Conservation (phyloP, 2,329 filamentous ascomycete species). For the Microdochium bolleyi region DNA sequence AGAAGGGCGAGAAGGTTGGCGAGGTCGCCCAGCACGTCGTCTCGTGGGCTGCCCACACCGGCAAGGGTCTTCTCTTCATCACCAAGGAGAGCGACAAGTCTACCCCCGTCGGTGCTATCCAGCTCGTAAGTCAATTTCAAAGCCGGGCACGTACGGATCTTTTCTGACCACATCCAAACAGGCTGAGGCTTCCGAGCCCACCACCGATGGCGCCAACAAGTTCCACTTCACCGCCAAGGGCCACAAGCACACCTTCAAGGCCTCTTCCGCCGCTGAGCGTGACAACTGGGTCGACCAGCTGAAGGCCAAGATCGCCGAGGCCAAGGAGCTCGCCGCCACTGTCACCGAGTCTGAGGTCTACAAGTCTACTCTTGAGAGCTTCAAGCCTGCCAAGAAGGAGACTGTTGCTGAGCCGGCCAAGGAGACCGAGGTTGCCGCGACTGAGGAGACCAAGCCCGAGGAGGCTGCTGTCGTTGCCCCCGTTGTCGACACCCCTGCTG, state of each 20-base stretch:
- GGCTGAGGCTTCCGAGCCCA: conserved; percentile 60
- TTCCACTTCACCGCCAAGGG: conserved; percentile 80
- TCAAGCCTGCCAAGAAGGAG: conserved; percentile 44
- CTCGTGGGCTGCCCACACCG: conserved; percentile 88
- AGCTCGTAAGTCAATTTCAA: conserved; percentile 55
- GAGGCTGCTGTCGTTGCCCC: conserved; percentile 3
- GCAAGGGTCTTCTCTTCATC: conserved; percentile 91
- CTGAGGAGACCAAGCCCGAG: conserved; percentile 15
- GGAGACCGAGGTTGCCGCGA: conserved; percentile 23
- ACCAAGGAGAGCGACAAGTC: conserved; percentile 81
- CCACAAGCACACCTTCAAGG: conserved; percentile 94
- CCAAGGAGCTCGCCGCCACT: conserved; percentile 68
- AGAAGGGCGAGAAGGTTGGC: conserved; percentile 81
- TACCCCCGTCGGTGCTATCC: conserved; percentile 72
- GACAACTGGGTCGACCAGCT: conserved; percentile 87
- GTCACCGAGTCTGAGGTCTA: conserved; percentile 77
- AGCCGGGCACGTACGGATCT: conserved; percentile 3
- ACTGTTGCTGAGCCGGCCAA: conserved; percentile 31
- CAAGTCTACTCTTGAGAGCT: conserved; percentile 74
- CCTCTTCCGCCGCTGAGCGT: conserved; percentile 63
- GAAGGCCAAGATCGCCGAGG: conserved; percentile 75
- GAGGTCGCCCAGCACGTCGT: conserved; percentile 67
- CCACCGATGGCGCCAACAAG: conserved; percentile 68
- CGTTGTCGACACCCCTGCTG: conserved; percentile 3
- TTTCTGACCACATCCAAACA: conserved; percentile 23